Percentiles rank a stretch among this genome's conserved stretches.
Evolutionary conservation across 805 yeast genomes (phyloP).

Genomic region (Candida alai): DNA sequence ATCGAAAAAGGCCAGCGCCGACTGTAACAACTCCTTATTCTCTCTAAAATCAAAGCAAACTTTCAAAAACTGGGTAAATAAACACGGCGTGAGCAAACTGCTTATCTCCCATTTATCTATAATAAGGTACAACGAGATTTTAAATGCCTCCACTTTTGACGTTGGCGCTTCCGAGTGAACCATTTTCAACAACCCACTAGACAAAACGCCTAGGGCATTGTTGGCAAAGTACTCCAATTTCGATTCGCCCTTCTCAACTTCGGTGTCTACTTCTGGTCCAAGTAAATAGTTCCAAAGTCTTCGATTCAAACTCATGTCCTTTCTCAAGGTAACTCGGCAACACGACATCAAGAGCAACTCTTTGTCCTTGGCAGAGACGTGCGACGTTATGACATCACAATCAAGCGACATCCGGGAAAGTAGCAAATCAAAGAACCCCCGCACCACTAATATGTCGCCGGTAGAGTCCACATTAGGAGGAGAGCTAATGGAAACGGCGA

Average conservation of each 20-base stretch:
- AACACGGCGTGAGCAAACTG: conserved; percentile 60
- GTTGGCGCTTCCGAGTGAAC: conserved; percentile 29
- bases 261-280: conserved; percentile 58
- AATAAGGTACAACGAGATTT: conserved; percentile 60
- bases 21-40: conserved; percentile 45
- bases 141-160: conserved; percentile 50
- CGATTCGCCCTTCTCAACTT: not conserved
- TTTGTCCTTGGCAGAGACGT: conserved; percentile 51
- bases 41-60: conserved; percentile 33
- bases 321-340: conserved; percentile 64
- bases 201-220: conserved; percentile 50
- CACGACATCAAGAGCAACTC: conserved; percentile 58
- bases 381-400: conserved; percentile 49
- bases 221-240: conserved; percentile 52
- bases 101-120: conserved; percentile 97
- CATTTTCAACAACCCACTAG: conserved; percentile 50
- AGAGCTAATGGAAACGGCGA: conserved; percentile 60
- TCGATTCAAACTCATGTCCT: conserved; percentile 93
- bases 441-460: conserved; percentile 62
- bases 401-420: conserved; percentile 63
- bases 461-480: conserved; percentile 27
- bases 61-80: conserved; percentile 62
- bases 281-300: conserved; percentile 91
- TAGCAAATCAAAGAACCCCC: conserved; percentile 85
- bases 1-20: conserved; percentile 74